Percentiles rank a stretch among this genome's conserved stretches.
Evolutionary conservation across 2,329 filamentous ascomycete genomes (phyloP).

Genomic region (Zarea fungicola): DNA sequence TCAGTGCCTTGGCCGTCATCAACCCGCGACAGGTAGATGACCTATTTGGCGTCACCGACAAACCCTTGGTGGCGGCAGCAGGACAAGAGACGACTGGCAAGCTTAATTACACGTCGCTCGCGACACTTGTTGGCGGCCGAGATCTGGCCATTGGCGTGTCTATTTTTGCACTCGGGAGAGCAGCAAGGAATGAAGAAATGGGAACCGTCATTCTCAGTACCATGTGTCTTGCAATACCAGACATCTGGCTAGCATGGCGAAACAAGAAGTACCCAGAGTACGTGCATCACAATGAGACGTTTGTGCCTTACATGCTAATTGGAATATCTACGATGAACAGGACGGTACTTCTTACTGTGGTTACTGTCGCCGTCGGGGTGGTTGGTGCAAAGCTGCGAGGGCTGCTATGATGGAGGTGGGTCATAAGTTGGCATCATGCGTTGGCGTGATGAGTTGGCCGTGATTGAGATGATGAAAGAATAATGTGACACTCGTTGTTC

Average conservation of each 20-base stretch:
- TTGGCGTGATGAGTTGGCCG: not conserved
- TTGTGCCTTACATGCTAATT: not conserved
- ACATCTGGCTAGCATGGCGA: conserved; percentile 1
- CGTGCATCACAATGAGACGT: not conserved
- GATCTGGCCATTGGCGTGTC: conserved; percentile 1
- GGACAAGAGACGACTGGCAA: not conserved
- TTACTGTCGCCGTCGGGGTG: not conserved
- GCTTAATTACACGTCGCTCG: not conserved
- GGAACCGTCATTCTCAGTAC: not conserved
- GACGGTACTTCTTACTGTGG: not conserved
- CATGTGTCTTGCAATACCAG: not conserved
- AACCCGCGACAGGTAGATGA: not conserved
- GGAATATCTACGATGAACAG: not conserved
- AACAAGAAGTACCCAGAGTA: not conserved
- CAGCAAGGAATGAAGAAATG: not conserved
- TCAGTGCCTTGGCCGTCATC: not conserved
- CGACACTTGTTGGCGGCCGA: not conserved
- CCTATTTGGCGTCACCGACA: conserved; percentile 1
- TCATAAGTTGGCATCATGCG: not conserved
- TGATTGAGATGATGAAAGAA: no score
- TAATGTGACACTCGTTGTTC: no score
- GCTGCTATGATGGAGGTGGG: not conserved
- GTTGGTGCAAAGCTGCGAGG: not conserved
- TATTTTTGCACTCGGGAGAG: not conserved
- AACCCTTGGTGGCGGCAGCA: not conserved